Base-by-base conservation (phyloP, 148 eudicot species). In the Rhododendron henanense region DNA sequence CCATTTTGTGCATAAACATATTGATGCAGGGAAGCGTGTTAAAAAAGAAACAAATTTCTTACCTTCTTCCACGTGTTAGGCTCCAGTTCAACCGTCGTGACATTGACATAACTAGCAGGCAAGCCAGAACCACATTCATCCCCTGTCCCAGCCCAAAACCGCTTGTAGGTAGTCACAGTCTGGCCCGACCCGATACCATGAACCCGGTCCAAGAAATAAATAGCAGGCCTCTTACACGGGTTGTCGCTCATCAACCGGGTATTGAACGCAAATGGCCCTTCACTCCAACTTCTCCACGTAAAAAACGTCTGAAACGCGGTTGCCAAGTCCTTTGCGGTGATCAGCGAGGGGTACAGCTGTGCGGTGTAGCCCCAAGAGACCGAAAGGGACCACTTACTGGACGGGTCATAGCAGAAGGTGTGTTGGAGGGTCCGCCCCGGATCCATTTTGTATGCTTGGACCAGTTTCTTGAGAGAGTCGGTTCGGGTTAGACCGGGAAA, bases 341-440 rank as follows among this genome's bases (percentile, higher is more conserved):
- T 33, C 15, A 90, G 5, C 9, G 67, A 57, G 4, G 91, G 92
- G 85, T 92, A 92, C 5, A 92, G 71, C 28, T 92, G 93, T 11
- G 84, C 83, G 1, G 88, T 80, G 81, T 89, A 92, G 9, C 92
- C 93, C 93, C 93, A 92, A 2, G 93, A 85, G 16, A 92, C 51
- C 0, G 93, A 92, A 3, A 92, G 3, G 25, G 93, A 89, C 93
- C 90, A 88, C 1, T 86, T 89, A 9, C 85, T 63, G 0, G 45
- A 35, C 80, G 83, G 61, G 73, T 90, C 89, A 15, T 92, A 89
- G 45, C 93, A 87, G 85, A 89, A 86, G 10, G 78, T 90, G 2
- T 86, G 91, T 25, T 92, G 93, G 2, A 92, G 59, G 57, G 86
- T 21, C 4, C 93, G 88, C 44, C 85, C 85, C 23, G 93, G 90